Conservation (phyloP, 805 yeast genomes). For the Wickerhamiella brachini region DNA sequence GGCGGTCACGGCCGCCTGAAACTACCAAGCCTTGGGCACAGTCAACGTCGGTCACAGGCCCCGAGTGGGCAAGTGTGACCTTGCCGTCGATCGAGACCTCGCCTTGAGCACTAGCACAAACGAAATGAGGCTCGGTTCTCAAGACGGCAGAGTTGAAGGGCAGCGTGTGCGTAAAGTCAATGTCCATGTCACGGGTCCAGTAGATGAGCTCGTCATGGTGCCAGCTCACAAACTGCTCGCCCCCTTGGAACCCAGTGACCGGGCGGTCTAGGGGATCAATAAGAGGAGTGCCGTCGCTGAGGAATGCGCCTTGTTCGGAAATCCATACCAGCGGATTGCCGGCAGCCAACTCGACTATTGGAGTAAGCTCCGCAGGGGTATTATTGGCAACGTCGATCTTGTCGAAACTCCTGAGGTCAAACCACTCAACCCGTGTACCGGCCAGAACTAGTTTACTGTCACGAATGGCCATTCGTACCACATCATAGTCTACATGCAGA, state of each 20-base stretch:
- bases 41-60: conserved; percentile 15
- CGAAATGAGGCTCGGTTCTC: conserved; percentile 2
- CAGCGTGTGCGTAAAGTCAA: not conserved
- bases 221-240: not conserved
- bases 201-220: not conserved
- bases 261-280: not conserved
- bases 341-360: not conserved
- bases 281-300: not conserved
- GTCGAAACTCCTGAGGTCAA: not conserved
- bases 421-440: not conserved
- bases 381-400: not conserved
- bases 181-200: not conserved
- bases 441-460: not conserved
- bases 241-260: not conserved
- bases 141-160: not conserved
- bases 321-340: not conserved
- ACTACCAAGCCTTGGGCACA: conserved; percentile 2
- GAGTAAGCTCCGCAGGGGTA: not conserved
- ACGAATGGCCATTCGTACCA: not conserved
- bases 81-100: conserved; percentile 3
- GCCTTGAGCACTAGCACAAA: conserved; percentile 1
- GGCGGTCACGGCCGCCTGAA: conserved; percentile 14
- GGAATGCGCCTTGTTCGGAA: not conserved
- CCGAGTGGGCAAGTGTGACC: conserved; percentile 12
- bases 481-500: not conserved